Conservation (phyloP, 805 yeast genomes). For the Metschnikowia cubensis region DNA sequence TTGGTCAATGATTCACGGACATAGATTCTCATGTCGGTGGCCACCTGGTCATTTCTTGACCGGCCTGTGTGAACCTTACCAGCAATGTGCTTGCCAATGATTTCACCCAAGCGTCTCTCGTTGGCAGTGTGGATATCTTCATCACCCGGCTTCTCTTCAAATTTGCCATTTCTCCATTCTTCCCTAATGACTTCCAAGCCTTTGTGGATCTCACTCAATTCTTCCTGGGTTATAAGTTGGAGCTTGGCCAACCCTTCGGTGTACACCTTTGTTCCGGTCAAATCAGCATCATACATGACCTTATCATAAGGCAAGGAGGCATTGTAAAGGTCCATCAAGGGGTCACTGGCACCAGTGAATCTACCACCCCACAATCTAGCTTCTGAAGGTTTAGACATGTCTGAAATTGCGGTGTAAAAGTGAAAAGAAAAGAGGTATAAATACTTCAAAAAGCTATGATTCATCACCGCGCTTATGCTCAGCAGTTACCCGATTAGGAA, state of each 20-base stretch:
- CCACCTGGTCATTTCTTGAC: constrained; percentile 97
- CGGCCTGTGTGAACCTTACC: constrained; percentile 99
- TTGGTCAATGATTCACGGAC: constrained; percentile 78
- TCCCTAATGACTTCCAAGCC: constrained; percentile 68
- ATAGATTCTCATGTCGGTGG: constrained; percentile 95
- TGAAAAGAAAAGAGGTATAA: neutral
- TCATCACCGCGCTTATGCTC: constrained; percentile 23
- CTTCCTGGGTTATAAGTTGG: constrained; percentile 68
- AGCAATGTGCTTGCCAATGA: constrained; percentile 88
- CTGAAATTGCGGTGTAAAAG: neutral
- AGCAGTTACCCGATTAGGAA: constrained; percentile 10
- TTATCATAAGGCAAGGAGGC: constrained; percentile 96
- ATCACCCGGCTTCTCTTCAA: constrained; percentile 81
- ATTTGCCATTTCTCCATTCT: constrained; percentile 76
- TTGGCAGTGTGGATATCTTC: constrained; percentile 99
- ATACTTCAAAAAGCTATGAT: constrained; percentile 9
- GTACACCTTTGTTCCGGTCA: constrained; percentile 91
- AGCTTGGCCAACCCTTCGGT: constrained; percentile 81
- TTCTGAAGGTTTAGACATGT: constrained; percentile 48
- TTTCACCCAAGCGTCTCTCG: constrained; percentile 94
- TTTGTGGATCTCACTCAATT: constrained; percentile 73
- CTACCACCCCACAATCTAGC: constrained; percentile 96
- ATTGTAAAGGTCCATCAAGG: constrained; percentile 94
- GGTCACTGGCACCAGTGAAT: constrained; percentile 95
- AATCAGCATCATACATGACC: constrained; percentile 90